Evolutionary conservation across 805 yeast species (phyloP).

Genomic region (Huiozyma naganishii): DNA sequence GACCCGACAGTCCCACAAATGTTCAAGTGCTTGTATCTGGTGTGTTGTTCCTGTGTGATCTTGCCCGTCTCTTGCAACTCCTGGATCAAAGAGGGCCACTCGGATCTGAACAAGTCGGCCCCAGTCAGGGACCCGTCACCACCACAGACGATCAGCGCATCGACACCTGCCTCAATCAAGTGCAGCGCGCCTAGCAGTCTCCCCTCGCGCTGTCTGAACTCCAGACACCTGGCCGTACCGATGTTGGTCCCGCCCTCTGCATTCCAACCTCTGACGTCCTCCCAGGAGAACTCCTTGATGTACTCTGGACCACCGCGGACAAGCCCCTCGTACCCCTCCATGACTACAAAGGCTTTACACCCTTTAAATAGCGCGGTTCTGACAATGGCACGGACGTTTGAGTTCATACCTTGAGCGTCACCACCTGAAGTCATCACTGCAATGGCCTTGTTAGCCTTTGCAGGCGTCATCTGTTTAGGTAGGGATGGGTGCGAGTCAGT

Average conservation of each 20-base stretch:
- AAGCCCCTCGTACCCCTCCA: conserved; percentile 68
- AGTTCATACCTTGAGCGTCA: conserved; percentile 76
- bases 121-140: conserved; percentile 81
- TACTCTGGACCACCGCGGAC: conserved; percentile 48
- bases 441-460: conserved; percentile 33
- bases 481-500: conserved; percentile 13
- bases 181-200: conserved; percentile 53
- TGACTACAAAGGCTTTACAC: conserved; percentile 56
- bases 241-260: conserved; percentile 67
- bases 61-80: conserved; percentile 42
- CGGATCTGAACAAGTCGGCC: conserved; percentile 64
- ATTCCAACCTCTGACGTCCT: conserved; percentile 61
- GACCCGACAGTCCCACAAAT: conserved; percentile 73
- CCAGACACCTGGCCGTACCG: conserved; percentile 68
- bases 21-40: conserved; percentile 44
- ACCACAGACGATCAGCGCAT: conserved; percentile 71
- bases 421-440: conserved; percentile 80
- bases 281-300: conserved; percentile 58
- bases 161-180: conserved; percentile 60
- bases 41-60: conserved; percentile 37
- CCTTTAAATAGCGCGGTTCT: conserved; percentile 55
- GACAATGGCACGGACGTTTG: conserved; percentile 63
- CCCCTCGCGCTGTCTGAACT: conserved; percentile 56
- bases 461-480: conserved; percentile 11
- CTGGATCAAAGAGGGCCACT: conserved; percentile 62